Conservation (phyloP, 106 monocot species). For the Apostasia shenzhenica region DNA sequence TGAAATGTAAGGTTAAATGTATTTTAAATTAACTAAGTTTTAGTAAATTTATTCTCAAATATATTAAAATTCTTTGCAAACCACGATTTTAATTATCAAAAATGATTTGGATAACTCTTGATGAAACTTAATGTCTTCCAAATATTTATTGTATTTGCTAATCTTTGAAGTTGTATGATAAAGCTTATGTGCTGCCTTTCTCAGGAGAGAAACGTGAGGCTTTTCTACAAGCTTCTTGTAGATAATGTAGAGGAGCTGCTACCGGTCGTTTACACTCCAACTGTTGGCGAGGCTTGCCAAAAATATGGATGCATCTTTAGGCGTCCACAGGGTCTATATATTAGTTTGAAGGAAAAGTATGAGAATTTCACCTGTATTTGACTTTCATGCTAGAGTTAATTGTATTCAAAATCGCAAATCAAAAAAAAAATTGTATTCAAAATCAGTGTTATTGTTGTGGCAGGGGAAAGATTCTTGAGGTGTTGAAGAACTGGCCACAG, state of each 20-base stretch:
- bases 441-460: background rate
- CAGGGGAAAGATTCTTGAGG: constrained; percentile 87
- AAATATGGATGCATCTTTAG: constrained; percentile 83
- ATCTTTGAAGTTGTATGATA: too few relatives aligned
- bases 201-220: constrained; percentile 88
- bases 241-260: constrained; percentile 90
- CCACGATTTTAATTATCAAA: too few relatives aligned
- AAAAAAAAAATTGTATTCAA: background rate
- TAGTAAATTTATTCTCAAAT: too few relatives aligned
- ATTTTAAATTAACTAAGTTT: too few relatives aligned
- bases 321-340: constrained; percentile 81
- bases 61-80: too few relatives aligned
- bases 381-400: too few relatives aligned
- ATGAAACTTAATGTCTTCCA: too few relatives aligned
- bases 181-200: background rate
- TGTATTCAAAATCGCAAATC: background rate
- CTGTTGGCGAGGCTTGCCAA: constrained; percentile 94
- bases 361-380: background rate
- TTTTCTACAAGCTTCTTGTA: constrained; percentile 92
- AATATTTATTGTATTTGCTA: too few relatives aligned
- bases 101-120: too few relatives aligned
- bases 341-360: constrained; percentile 48
- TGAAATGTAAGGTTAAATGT: too few relatives aligned
- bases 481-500: constrained; percentile 92
- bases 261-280: constrained; percentile 89